phyloP scores from a whole-genome alignment of 352 stramenopile species.

The Aphanomyces euteiches region DNA sequence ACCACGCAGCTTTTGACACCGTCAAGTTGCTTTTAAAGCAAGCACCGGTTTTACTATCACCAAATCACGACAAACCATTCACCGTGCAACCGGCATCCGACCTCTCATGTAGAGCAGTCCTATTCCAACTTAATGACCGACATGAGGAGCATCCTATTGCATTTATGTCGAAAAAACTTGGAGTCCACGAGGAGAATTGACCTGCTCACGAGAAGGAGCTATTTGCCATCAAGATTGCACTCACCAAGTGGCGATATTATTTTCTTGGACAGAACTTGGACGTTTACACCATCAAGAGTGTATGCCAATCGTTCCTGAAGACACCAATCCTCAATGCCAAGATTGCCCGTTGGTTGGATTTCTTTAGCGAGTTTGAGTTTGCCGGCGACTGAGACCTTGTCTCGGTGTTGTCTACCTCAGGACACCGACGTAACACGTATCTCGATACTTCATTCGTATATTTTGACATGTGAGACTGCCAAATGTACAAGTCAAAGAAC shows the following conservation, averaged over 20 bases:
- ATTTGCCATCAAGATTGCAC: constrained; percentile 30
- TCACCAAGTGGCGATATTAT: constrained; percentile 34
- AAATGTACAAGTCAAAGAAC: background rate
- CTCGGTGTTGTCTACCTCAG: background rate
- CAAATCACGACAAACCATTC: background rate
- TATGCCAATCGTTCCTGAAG: constrained; percentile 31
- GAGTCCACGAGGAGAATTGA: constrained; percentile 25
- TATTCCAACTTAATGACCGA: constrained; percentile 15
- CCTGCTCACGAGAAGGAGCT: constrained; percentile 32
- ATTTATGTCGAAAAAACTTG: constrained; percentile 35
- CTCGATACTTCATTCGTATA: background rate
- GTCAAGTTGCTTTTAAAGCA: constrained; percentile 27
- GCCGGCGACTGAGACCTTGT: constrained; percentile 26
- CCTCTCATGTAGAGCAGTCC: constrained; percentile 15
- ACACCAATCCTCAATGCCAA: constrained; percentile 30
- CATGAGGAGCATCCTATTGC: constrained; percentile 32
- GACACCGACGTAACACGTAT: background rate
- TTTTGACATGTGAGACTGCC: constrained; percentile 1
- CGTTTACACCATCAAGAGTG: constrained; percentile 32
- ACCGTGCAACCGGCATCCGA: constrained; percentile 32
- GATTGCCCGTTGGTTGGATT: constrained; percentile 30
- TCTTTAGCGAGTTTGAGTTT: constrained; percentile 33
- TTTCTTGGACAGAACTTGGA: constrained; percentile 28
- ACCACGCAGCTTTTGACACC: constrained; percentile 22
- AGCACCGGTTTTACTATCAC: constrained; percentile 23